Evolutionary conservation across 2,329 filamentous ascomycete species (phyloP).

Genomic region (Ophiostoma sp.): DNA sequence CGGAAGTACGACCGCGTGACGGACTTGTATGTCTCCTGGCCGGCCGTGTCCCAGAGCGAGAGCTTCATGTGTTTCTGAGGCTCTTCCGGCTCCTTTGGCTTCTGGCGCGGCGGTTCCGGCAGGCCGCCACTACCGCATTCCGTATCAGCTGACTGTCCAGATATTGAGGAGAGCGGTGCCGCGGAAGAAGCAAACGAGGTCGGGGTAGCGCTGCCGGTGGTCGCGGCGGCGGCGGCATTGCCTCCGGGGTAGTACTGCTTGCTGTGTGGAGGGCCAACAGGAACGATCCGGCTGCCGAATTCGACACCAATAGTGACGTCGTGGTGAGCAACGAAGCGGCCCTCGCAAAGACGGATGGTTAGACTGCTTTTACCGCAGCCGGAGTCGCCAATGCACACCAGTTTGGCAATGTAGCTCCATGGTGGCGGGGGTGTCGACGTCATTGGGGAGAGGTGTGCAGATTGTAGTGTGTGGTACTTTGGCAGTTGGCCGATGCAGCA

Average conservation of each 20-base stretch:
- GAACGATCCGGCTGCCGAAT: conserved; percentile 88
- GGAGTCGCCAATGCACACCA: conserved; percentile 94
- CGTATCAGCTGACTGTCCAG: neutral
- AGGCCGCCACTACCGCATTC: conserved; percentile 35
- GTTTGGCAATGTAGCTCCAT: conserved; percentile 99
- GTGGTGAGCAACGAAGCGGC: conserved; percentile 88
- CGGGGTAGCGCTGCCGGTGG: neutral
- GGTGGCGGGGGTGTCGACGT: conserved; percentile 50
- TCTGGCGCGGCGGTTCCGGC: conserved; percentile 44
- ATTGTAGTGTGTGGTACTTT: neutral
- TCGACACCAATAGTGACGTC: conserved; percentile 97
- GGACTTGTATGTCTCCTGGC: conserved; percentile 95
- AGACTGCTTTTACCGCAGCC: conserved; percentile 93
- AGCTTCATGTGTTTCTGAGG: conserved; percentile 82
- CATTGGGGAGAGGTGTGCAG: conserved; percentile 38
- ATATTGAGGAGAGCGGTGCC: conserved; percentile 21
- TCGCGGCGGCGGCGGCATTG: conserved; percentile 23
- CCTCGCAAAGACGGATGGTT: conserved; percentile 92
- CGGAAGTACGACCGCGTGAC: conserved; percentile 93
- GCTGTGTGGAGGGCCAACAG: conserved; percentile 76
- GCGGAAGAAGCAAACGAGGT: conserved; percentile 12
- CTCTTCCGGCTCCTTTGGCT: conserved; percentile 21
- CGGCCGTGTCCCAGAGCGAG: conserved; percentile 90
- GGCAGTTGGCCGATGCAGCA: neutral
- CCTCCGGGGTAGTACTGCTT: conserved; percentile 32